Conservation (phyloP, 1,284 basidiomycete genomes). For the Vanrija humicola region DNA sequence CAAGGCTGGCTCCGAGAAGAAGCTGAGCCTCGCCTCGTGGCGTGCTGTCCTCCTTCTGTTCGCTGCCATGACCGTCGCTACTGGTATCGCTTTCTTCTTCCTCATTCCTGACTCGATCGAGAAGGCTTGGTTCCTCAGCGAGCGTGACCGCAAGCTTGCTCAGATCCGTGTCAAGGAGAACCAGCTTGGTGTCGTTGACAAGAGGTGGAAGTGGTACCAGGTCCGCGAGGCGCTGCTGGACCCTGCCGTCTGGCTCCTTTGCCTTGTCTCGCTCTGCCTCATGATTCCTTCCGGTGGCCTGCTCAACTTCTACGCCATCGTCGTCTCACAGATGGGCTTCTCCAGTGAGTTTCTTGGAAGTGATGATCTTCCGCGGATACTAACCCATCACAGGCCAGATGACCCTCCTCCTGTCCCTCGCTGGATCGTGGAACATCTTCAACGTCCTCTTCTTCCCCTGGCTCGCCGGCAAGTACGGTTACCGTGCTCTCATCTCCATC, state of each 20-base stretch:
- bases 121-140: conserved; percentile 4
- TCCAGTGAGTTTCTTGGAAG: background rate
- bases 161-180: conserved; percentile 24
- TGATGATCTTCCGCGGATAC: too few species aligned
- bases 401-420: conserved; percentile 16
- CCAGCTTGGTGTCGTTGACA: conserved; percentile 28
- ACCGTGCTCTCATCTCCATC: conserved; percentile 10
- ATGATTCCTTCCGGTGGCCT: conserved; percentile 20
- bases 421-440: conserved; percentile 13
- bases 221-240: background rate
- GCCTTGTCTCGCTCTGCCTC: conserved; percentile 6
- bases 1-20: background rate
- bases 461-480: conserved; percentile 12
- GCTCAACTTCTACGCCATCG: conserved; percentile 19
- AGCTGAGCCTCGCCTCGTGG: conserved; percentile 18
- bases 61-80: conserved; percentile 8
- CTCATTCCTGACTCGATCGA: conserved; percentile 6
- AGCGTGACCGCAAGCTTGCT: conserved; percentile 24
- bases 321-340: conserved; percentile 21
- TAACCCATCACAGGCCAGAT: background rate
- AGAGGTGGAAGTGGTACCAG: conserved; percentile 9
- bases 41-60: conserved; percentile 23
- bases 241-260: background rate
- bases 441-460: conserved; percentile 12
- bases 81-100: conserved; percentile 3